Evolutionary conservation across 495 filamentous ascomycete genomes (phyloP), one percentile per base, ranked within the genome.

Genomic region (Trichoderma erinaceum): DNA sequence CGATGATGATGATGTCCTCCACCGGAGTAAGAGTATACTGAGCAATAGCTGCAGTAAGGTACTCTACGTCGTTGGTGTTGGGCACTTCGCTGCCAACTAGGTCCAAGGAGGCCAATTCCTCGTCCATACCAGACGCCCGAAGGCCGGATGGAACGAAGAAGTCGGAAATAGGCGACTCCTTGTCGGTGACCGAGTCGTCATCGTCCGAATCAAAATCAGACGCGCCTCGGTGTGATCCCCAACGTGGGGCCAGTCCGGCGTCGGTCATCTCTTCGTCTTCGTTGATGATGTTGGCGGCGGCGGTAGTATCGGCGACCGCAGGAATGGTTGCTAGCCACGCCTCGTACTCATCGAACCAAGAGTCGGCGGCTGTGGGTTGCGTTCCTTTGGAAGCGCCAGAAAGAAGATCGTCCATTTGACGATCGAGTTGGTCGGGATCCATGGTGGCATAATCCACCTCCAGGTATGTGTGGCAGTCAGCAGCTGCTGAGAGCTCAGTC

Each of bases 341-440:
- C 16, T 27, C 56, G 56, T 29, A 61, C 56, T 27, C 56, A 1
- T 61, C 23, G 27, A 61, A 61, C 16, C n/a, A n/a, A 25, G 23
- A 11, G 23, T 61, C 23, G 56, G 3, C 23, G 25, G 16, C 7
- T 12, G 10, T 15, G 6, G n/a, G 23, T 3, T 32, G 15, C 56
- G 25, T 21, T 52, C 18, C 48, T 1, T n/a, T 23, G 48, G 48
- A 2, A 18, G 1, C n/a, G 50, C 25, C 56, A 25, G 56, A 8
- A 15, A 61, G 56, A 29, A 61, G 56, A 32, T 61, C 25, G 56
- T 61, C 56, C 23, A 61, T 61, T 12, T 15, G 8, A 32, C 56
- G 56, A 61, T 61, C 56, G 6, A 61, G 56, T 1, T 35, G 56
- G 56, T 61, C 56, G 56, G 56, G 56, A 32, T 61, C 56, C 56